These are phyloP conservation scores for Cephaloascus fragrans DNA, from an alignment of 805 yeast species.

Conservation along the genomic window DNA sequence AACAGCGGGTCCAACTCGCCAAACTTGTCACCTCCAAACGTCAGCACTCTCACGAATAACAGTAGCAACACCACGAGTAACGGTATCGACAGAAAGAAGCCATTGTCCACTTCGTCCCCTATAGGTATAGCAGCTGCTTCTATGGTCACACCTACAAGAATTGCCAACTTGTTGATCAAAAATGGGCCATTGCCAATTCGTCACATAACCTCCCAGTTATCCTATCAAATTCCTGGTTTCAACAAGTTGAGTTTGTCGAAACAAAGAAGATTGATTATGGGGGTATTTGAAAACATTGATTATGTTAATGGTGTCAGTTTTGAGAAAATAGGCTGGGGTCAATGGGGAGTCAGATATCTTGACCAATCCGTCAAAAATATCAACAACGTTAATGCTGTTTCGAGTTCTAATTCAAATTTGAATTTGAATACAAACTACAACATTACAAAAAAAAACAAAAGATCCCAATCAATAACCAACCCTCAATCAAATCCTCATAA, in stretches of 20 bases:
- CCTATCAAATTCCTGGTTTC: slow-evolving; percentile 68
- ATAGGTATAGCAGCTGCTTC: slow-evolving; percentile 84
- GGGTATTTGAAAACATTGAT: slow-evolving; percentile 65
- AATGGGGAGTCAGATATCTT: slow-evolving; percentile 73
- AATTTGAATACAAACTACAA: slow-evolving; percentile 1
- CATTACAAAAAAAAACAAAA: slow-evolving; percentile 8
- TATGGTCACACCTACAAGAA: slow-evolving; percentile 69
- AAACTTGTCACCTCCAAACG: too few species aligned
- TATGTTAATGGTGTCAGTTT: slow-evolving; percentile 38
- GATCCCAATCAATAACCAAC: slow-evolving; percentile 25
- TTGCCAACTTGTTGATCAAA: slow-evolving; percentile 55
- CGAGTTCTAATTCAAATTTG: slow-evolving; percentile 1
- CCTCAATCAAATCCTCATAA: too few species aligned
- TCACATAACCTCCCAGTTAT: slow-evolving; percentile 72
- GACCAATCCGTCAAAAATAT: slow-evolving; percentile 30
- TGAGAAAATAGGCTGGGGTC: slow-evolving; percentile 97
- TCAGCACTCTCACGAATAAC: too few species aligned
- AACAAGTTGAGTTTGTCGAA: slow-evolving; percentile 75
- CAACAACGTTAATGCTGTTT: neutral
- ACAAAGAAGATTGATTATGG: slow-evolving; percentile 84
- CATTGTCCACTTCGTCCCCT: slow-evolving; percentile 71
- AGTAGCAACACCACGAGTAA: too few species aligned
- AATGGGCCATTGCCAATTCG: slow-evolving; percentile 90
- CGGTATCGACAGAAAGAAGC: slow-evolving; percentile 5
- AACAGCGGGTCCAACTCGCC: too few species aligned